A percentile compares a stretch with the other conserved stretches of the same genome.
Conservation (phyloP, 805 yeast species). For the Ogataea glucozyma region DNA sequence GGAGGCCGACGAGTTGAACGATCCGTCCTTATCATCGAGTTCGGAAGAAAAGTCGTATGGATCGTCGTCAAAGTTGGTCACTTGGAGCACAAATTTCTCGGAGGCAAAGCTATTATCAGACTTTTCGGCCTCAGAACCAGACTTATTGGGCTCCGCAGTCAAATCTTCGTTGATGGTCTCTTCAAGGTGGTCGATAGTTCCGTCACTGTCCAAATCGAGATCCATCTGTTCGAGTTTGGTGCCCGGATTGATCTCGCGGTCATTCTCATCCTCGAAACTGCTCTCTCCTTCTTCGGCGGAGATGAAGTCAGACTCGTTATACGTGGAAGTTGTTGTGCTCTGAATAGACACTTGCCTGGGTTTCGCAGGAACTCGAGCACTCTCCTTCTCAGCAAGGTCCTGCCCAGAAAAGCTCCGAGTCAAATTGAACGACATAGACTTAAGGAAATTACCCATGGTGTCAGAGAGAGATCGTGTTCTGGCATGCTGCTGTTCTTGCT, state of each 20-base stretch:
- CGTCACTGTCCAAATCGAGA: constrained; percentile 11
- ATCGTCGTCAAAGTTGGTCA: constrained; percentile 44
- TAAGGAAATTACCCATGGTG: constrained; percentile 24
- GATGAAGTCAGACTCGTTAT: constrained; percentile 34
- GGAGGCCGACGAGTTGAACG: constrained; percentile 32
- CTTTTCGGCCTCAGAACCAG: background rate
- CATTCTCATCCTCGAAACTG: constrained; percentile 8
- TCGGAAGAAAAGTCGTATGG: constrained; percentile 44
- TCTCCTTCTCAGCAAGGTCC: constrained; percentile 2
- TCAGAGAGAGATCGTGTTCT: constrained; percentile 18
- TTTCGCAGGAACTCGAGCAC: background rate
- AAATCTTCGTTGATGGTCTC: constrained; percentile 16
- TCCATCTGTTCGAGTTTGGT: constrained; percentile 1
- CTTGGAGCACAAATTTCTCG: constrained; percentile 27
- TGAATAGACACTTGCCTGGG: constrained; percentile 28
- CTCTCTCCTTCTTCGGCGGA: constrained; percentile 34
- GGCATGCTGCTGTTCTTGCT: too few relatives aligned
- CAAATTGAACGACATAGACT: constrained; percentile 21
- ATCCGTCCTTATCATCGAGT: constrained; percentile 4
- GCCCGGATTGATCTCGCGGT: background rate
- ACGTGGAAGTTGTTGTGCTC: constrained; percentile 28
- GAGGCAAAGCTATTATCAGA: constrained; percentile 30
- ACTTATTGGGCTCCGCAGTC: constrained; percentile 4
- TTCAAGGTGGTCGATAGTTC: constrained; percentile 15
- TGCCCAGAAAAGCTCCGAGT: constrained; percentile 17